phyloP scores from a whole-genome alignment of 768 basidiomycete genomes.

The Boletus insuetus region DNA sequence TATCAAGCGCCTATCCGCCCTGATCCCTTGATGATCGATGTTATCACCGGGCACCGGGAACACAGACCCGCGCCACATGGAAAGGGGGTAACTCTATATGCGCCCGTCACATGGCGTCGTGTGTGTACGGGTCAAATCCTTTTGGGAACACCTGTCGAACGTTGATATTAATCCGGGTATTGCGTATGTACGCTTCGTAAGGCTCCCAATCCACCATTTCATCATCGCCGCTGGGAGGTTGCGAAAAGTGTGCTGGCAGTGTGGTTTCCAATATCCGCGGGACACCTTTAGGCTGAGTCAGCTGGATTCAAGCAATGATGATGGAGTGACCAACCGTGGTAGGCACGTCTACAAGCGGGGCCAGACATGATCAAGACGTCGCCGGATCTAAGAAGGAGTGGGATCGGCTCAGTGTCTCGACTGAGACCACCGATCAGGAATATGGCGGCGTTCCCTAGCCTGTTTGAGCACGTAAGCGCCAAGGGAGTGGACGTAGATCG shows the following conservation, averaged over 20 bases:
- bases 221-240: slow-evolving; percentile 24
- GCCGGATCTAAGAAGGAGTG: slow-evolving; percentile 86
- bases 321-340: slow-evolving; percentile 66
- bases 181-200: slow-evolving; percentile 62
- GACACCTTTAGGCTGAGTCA: slow-evolving; percentile 49
- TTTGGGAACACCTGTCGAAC: slow-evolving; percentile 86
- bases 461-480: slow-evolving; percentile 27
- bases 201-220: slow-evolving; percentile 49
- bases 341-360: slow-evolving; percentile 77
- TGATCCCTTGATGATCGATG: neutral
- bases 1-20: neutral
- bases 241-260: slow-evolving; percentile 58
- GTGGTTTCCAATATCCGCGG: slow-evolving; percentile 85
- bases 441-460: slow-evolving; percentile 84
- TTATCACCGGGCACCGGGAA: slow-evolving; percentile 3
- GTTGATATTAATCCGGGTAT: slow-evolving; percentile 85
- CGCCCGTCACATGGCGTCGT: neutral
- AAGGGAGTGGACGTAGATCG: neutral
- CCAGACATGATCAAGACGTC: slow-evolving; percentile 95
- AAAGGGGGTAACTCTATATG: neutral
- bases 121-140: slow-evolving; percentile 45
- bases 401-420: slow-evolving; percentile 69
- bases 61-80: neutral
- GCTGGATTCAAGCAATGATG: neutral
- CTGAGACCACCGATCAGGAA: slow-evolving; percentile 88